phyloP scores from a whole-genome alignment of 306 rosid species.

The Heteromeles arbutifolia region DNA sequence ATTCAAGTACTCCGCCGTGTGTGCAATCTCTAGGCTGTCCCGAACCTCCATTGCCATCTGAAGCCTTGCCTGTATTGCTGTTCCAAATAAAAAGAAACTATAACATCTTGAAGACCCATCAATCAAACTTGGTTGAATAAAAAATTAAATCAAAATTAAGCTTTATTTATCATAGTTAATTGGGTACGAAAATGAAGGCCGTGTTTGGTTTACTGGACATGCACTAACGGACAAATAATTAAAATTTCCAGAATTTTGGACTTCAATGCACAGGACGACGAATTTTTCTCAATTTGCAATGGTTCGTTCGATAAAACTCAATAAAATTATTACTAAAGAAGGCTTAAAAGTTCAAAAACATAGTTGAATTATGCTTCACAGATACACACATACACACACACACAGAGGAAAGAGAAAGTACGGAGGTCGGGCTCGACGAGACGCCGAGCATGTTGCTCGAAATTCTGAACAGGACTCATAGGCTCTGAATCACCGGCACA shows the following conservation, averaged over 20 bases:
- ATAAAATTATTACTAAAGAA: slow-evolving; percentile 3
- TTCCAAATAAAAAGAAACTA: slow-evolving; percentile 2
- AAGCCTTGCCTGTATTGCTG: slow-evolving; percentile 73
- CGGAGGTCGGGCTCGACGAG: slow-evolving; percentile 70
- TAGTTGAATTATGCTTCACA: slow-evolving; percentile 3
- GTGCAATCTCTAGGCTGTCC: slow-evolving; percentile 96
- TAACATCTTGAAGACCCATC: not conserved
- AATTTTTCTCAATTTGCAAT: not conserved
- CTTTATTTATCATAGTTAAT: not conserved
- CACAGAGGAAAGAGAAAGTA: slow-evolving; percentile 26
- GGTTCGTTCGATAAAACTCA: not conserved
- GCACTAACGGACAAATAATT: not conserved
- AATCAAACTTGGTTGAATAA: not conserved
- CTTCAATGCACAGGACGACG: not conserved
- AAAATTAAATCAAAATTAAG: not conserved
- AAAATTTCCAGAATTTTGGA: not conserved
- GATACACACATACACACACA: not conserved
- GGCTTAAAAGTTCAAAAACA: not conserved
- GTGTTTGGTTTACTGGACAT: not conserved
- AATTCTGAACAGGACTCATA: slow-evolving; percentile 96
- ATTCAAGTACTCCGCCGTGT: slow-evolving; percentile 94
- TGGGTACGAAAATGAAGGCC: not conserved
- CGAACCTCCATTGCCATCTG: slow-evolving; percentile 97
- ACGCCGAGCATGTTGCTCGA: slow-evolving; percentile 81
- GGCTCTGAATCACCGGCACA: not conserved